These are phyloP conservation scores for Ceratopteris richardii DNA, from an alignment of 75 land plant species.

Conservation along the genomic window DNA sequence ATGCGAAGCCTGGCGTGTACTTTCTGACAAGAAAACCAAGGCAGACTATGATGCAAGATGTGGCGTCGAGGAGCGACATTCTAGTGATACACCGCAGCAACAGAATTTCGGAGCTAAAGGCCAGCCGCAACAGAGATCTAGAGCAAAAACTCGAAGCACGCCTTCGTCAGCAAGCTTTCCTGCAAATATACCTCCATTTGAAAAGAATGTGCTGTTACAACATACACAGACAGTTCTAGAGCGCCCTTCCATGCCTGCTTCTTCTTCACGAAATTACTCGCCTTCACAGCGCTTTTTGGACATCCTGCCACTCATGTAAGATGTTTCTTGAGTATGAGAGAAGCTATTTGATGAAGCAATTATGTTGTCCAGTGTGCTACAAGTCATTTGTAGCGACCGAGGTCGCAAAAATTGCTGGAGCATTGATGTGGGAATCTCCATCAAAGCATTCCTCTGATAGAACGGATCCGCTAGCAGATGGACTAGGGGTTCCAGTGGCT, in stretches of 20 bases:
- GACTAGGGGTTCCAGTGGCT: too few relatives aligned
- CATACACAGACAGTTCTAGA: conserved; percentile 9
- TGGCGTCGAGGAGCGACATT: conserved; percentile 21
- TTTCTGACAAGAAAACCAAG: conserved; percentile 51
- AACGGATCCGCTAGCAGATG: not conserved
- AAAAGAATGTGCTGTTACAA: conserved; percentile 1
- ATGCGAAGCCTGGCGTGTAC: conserved; percentile 68
- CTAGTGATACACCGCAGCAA: conserved; percentile 30
- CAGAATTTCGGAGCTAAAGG: conserved; percentile 4
- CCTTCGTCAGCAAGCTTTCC: not conserved
- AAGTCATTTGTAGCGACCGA: conserved; percentile 63
- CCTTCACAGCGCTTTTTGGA: conserved; percentile 54
- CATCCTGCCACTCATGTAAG: conserved; percentile 52
- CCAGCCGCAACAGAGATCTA: too few relatives aligned
- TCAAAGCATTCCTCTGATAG: too few relatives aligned
- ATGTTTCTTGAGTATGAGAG: conserved; percentile 66
- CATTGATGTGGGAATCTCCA: not conserved
- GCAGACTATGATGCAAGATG: conserved; percentile 15
- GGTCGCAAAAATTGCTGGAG: not conserved
- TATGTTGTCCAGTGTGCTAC: conserved; percentile 56
- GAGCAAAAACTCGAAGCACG: not conserved
- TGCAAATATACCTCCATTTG: not conserved
- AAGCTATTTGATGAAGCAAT: conserved; percentile 39
- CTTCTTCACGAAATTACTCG: too few relatives aligned
- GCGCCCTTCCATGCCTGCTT: conserved; percentile 1